Base-by-base conservation (phyloP, 768 basidiomycete genomes). In the Pleurotus sapidus region DNA sequence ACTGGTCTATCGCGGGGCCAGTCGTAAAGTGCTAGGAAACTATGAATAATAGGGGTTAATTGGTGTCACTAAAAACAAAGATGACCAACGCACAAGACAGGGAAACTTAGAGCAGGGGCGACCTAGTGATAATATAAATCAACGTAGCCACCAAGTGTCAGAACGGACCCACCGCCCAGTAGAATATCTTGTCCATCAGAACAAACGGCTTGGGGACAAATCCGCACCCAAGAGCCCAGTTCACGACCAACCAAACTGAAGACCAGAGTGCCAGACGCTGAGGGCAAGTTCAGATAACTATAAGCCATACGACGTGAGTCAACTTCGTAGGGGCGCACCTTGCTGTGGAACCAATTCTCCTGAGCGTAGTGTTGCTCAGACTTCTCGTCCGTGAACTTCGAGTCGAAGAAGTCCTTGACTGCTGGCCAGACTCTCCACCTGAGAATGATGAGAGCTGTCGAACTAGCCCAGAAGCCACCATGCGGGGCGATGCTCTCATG, bases 281-380 rank as follows among this genome's bases (percentile, higher is more conserved):
- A n/a, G 17, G n/a, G n/a, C n/a, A n/a, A n/a, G 30, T 34, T 11
- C 8, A 11, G 30, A 11, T 9, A 3, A 34, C 8, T 34, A 24
- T 6, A 15, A 23, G 20, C 12, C 2, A 15, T 11, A 47, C 12
- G 17, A 46, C 8, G 14, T 7, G 24, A 20, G 34, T 7, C 3
- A 38, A 11, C 24, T 8, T 17, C 20, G 23, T 40, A 43, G 30
- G 11, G 30, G 8, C 49, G 17, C 40, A 54, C 61, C 55, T 89
- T 91, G 59, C 80, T 80, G 23, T 84, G 75, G 63, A 84, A 88
- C 90, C 89, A 91, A 51, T 76, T 82, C 70, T 93, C 91, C 77
- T 76, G 76, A 18, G 68, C 68, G 62, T 80, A 81, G 60, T 77
- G 72, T 7, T 59, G 77, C 73, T 74, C 82, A 64, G 70, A 72